Base-by-base conservation (phyloP, 2,329 filamentous ascomycete species). In the Sphaerulina musiva region DNA sequence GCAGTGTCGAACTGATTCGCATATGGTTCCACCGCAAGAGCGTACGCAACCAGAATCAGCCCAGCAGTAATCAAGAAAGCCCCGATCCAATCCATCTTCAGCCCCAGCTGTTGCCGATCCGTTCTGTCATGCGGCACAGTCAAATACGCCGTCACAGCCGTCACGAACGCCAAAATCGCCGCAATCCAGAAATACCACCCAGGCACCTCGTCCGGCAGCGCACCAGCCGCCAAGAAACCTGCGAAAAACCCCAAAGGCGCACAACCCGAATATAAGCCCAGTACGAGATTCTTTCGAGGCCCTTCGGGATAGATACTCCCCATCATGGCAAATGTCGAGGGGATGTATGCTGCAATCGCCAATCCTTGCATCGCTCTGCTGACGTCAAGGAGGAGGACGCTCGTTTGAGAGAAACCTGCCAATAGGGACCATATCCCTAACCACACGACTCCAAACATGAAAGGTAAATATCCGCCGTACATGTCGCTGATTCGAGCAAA, bases 71-170 rank as follows among this genome's bases (percentile, higher is more conserved):
- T 69, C 11, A 69, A 51, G 42, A 66, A 58, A 7, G 66, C 60
- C 10, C 69, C 69, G 20, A 61, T 48, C 68, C 68, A 71, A 53
- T 71, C 69, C 69, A 70, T 71, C 56, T 68, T 64, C 47, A 70
- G 56, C 10, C 62, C 61, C 26, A 69, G 50, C 41, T 63, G 51
- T 43, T 63, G 56, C 11, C 68, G 55, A 52, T 69, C 66, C 4
- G 63, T 65, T 29, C 61, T 51, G 42, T 70, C 68, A 14, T 63
- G 58, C 9, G 69, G 69, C 2, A 70, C 64, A 3, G 62, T 66
- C 7, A 71, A 45, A 48, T 65, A 70, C 2, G 66, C 66, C 12
- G 62, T 62, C 8, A 69, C 47, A 0, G 62, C 54, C 1, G 66
- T 66, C 7, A 65, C 51, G 51, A 64, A 63, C 1, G 64, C 56